These are phyloP conservation scores for Clonostachys rosea DNA, from an alignment of 2,329 filamentous ascomycete species.

Conservation along the genomic window DNA sequence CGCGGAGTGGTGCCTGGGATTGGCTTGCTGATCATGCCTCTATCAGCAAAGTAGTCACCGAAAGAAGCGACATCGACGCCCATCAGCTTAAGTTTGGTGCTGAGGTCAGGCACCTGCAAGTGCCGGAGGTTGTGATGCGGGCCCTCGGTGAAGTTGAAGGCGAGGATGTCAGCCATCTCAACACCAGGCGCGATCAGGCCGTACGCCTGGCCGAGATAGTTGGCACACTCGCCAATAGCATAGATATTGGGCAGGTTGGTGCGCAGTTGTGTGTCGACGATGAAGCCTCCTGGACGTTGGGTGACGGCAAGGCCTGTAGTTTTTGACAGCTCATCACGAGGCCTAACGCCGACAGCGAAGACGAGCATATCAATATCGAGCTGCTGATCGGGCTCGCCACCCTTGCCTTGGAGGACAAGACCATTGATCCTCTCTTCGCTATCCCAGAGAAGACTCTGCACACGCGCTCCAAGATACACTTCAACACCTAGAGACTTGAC, in stretches of 20 bases:
- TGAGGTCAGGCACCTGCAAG: constrained; percentile 81
- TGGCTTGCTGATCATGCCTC: constrained; percentile 49
- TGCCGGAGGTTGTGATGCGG: constrained; percentile 62
- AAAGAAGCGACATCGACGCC: constrained; percentile 92
- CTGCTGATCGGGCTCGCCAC: constrained; percentile 54
- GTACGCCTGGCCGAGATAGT: constrained; percentile 82
- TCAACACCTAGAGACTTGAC: constrained; percentile 76
- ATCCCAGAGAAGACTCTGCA: constrained; percentile 67
- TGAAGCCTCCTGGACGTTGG: constrained; percentile 61
- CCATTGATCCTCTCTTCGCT: constrained; percentile 65
- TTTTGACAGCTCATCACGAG: constrained; percentile 72
- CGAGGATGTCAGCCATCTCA: constrained; percentile 88
- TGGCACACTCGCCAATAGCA: constrained; percentile 87
- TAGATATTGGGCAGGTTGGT: constrained; percentile 74
- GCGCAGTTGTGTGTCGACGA: constrained; percentile 61
- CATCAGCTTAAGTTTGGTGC: constrained; percentile 85
- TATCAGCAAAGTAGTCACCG: constrained; percentile 88
- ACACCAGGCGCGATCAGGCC: constrained; percentile 86
- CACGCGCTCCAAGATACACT: constrained; percentile 71
- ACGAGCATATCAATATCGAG: constrained; percentile 79
- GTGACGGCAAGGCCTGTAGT: constrained; percentile 68
- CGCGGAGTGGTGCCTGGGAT: not conserved
- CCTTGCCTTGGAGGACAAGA: constrained; percentile 63
- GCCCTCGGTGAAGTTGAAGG: constrained; percentile 86
- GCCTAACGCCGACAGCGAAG: constrained; percentile 83